phyloP scores from a whole-genome alignment of 2,329 filamentous ascomycete genomes.

The Clathrospora elynae region DNA sequence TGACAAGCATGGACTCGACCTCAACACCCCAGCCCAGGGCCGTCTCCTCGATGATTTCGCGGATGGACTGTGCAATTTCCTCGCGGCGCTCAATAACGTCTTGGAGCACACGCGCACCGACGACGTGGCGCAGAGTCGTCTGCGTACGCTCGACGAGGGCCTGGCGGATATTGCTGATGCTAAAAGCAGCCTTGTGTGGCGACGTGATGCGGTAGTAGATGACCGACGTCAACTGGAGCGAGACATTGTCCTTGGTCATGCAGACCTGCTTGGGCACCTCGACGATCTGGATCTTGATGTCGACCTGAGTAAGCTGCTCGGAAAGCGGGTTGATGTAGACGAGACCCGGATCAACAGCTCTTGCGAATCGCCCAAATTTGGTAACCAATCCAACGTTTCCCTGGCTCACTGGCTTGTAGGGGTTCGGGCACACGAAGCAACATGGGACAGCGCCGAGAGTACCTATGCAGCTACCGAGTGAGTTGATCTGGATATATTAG shows the following conservation, averaged over 20 bases:
- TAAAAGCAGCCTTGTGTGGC: conserved; percentile 96
- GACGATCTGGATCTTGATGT: conserved; percentile 99
- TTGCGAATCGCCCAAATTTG: conserved; percentile 93
- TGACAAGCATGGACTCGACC: conserved; percentile 98
- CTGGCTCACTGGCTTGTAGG: conserved; percentile 89
- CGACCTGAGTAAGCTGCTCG: conserved; percentile 86
- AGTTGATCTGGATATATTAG: conserved; percentile 62
- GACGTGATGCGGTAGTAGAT: conserved; percentile 99
- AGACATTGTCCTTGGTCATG: conserved; percentile 99
- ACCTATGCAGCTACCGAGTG: conserved; percentile 75
- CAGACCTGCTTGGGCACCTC: conserved; percentile 95
- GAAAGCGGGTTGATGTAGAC: conserved; percentile 97
- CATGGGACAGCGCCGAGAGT: conserved; percentile 85
- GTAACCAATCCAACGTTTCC: conserved; percentile 95
- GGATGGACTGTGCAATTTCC: conserved; percentile 92
- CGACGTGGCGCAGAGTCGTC: conserved; percentile 94
- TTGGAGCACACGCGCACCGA: conserved; percentile 92
- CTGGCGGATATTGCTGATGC: conserved; percentile 91
- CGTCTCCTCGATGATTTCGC: conserved; percentile 97
- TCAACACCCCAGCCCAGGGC: conserved; percentile 92
- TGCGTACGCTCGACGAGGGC: conserved; percentile 98
- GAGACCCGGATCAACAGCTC: conserved; percentile 93
- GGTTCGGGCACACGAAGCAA: conserved; percentile 91
- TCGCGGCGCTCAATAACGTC: conserved; percentile 98
- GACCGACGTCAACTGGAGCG: conserved; percentile 88